A percentile compares a stretch with the other conserved stretches of the same genome.
Evolutionary conservation across 208 protist genomes (phyloP).

Genomic region (Leishmania martiniquensis): DNA sequence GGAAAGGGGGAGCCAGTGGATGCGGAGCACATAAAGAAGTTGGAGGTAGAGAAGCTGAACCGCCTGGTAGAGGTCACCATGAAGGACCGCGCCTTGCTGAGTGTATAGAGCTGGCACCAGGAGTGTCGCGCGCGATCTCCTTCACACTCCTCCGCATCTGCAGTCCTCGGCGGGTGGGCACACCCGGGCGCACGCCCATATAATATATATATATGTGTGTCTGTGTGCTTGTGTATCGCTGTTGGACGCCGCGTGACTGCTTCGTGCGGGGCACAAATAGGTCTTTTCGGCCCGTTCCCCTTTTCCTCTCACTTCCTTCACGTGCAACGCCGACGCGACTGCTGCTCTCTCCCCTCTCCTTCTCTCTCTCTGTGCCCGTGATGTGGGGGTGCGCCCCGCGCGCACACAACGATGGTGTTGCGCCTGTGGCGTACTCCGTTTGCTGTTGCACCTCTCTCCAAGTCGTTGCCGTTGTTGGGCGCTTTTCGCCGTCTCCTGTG

Average conservation of each 20-base stretch:
- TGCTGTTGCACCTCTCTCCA: too few relatives aligned
- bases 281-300: neutral
- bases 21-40: constrained; percentile 32
- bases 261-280: neutral
- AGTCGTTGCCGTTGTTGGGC: too few relatives aligned
- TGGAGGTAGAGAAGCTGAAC: constrained; percentile 92
- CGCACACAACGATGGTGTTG: too few relatives aligned
- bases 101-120: neutral
- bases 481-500: too few relatives aligned
- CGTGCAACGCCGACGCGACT: neutral
- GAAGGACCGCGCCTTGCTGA: constrained; percentile 92
- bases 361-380: neutral
- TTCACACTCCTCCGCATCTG: neutral
- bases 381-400: too few relatives aligned
- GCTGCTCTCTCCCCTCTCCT: neutral
- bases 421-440: too few relatives aligned
- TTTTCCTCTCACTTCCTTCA: neutral
- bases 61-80: constrained; percentile 89
- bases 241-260: neutral
- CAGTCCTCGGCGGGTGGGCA: too few relatives aligned
- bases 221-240: neutral
- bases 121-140: neutral
- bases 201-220: too few relatives aligned
- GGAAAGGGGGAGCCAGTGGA: constrained; percentile 74
- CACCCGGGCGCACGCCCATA: too few relatives aligned